Evolutionary conservation across 2,329 filamentous ascomycete genomes (phyloP).

Genomic region (Lasiodiplodia theobromae): DNA sequence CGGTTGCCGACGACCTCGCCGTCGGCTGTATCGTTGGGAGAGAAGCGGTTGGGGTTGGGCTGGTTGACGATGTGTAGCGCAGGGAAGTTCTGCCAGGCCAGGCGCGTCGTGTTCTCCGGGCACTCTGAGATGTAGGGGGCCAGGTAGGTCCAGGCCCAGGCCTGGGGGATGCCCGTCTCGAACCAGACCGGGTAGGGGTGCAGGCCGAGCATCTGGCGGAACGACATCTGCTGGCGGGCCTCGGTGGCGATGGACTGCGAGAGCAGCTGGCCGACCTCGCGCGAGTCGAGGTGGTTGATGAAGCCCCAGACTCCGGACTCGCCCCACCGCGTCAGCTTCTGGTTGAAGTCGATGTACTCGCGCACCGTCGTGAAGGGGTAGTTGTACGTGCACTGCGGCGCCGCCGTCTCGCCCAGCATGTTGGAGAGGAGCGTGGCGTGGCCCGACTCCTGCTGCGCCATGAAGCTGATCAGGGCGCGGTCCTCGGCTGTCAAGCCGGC

Average conservation of each 20-base stretch:
- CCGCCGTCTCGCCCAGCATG: slow-evolving; percentile 75
- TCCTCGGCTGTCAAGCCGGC: slow-evolving; percentile 74
- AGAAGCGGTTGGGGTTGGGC: slow-evolving; percentile 73
- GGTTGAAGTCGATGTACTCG: slow-evolving; percentile 83
- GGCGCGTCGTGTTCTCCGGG: slow-evolving; percentile 73
- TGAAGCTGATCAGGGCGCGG: slow-evolving; percentile 74
- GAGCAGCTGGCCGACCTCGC: slow-evolving; percentile 75
- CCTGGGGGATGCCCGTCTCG: slow-evolving; percentile 79
- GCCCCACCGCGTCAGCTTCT: slow-evolving; percentile 83
- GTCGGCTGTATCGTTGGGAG: slow-evolving; percentile 65
- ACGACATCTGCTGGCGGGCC: slow-evolving; percentile 82
- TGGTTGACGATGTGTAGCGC: slow-evolving; percentile 75
- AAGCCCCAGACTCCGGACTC: slow-evolving; percentile 85
- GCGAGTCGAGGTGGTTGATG: slow-evolving; percentile 76
- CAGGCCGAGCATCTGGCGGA: slow-evolving; percentile 81
- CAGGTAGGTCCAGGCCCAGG: slow-evolving; percentile 82
- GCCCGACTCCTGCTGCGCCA: slow-evolving; percentile 78
- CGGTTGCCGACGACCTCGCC: slow-evolving; percentile 71
- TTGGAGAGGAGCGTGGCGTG: slow-evolving; percentile 80
- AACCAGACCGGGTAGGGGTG: slow-evolving; percentile 88
- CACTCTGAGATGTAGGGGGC: slow-evolving; percentile 83
- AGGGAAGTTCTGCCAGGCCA: slow-evolving; percentile 87
- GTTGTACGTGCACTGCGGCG: slow-evolving; percentile 79
- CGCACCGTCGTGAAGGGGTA: slow-evolving; percentile 78
- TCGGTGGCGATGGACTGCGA: slow-evolving; percentile 80